Evolutionary conservation across 768 basidiomycete genomes (phyloP).

Genomic region (Macrocybe gigantea): DNA sequence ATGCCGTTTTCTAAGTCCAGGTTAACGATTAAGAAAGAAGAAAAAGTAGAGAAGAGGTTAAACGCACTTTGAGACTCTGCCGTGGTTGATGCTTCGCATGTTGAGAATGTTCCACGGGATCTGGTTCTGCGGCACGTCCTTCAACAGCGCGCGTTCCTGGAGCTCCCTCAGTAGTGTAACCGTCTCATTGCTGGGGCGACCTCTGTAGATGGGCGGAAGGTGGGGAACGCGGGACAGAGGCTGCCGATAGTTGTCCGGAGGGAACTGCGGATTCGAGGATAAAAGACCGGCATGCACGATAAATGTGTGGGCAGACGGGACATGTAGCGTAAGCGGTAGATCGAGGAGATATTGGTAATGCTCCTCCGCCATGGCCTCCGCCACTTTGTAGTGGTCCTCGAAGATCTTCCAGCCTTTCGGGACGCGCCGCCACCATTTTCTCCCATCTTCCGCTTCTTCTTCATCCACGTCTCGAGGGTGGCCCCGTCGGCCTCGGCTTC

Average conservation of each 20-base stretch:
- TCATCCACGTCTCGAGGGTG: constrained; percentile 38
- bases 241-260: constrained; percentile 47
- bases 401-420: constrained; percentile 73
- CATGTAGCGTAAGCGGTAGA: constrained; percentile 71
- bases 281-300: constrained; percentile 84
- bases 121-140: constrained; percentile 66
- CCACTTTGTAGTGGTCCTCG: constrained; percentile 72
- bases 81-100: constrained; percentile 52
- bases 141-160: constrained; percentile 68
- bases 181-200: constrained; percentile 9
- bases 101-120: constrained; percentile 76
- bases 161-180: constrained; percentile 35
- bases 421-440: constrained; percentile 42
- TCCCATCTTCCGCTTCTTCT: constrained; percentile 8
- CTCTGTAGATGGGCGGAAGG: constrained; percentile 14
- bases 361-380: constrained; percentile 52
- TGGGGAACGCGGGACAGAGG: constrained; percentile 65
- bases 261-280: constrained; percentile 56
- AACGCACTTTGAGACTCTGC: constrained; percentile 37
- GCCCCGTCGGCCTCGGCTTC: constrained; percentile 21
- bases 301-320: constrained; percentile 69
- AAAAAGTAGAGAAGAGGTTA: neutral
- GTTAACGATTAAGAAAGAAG: neutral
- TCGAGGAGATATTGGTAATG: constrained; percentile 70
- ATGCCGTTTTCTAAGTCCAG: constrained; percentile 20